Base-by-base conservation (phyloP, 441 rosid species). In the Erodium moschatum region DNA sequence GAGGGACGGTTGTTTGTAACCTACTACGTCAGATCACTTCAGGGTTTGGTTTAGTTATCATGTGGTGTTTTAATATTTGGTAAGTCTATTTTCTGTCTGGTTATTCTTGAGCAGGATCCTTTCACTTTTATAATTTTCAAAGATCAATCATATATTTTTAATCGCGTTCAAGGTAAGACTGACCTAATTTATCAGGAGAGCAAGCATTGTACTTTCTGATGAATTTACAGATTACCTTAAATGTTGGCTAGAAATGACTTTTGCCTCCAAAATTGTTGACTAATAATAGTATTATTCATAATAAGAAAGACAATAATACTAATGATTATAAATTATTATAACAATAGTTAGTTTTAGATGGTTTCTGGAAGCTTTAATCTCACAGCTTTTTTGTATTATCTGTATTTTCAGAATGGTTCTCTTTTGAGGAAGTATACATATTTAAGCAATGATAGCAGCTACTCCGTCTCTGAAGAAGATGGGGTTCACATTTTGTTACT, bases 401-500 rank as follows among this genome's bases (percentile, higher is more conserved):
- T 60, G 15, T 60, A 60, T 60, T 20, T 21, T 21, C 86, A 96
- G 98, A 96, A 90, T 77, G 96, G 96, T 69, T 84, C 81, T 29
- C 93, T 92, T 78, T 84, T 96, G 89, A 85, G 87, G 81, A 90
- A 88, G 80, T 83, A 86, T 80, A 81, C 82, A 27, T 89, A 92
- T 87, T 83, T 96, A 90, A 85, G 96, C 75, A 92, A 84, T 67
- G 96, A 87, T 72, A 92, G 99, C 87, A 88, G 94, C 85, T 96
- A 89, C 81, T 80, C 97, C 31, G 79, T 88, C 67, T 84, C 91
- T 48, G 62, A 70, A 16, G 98, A 92, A 75, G 99, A 96, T 84
- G 92, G 93, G 72, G 99, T 96, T 71, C 86, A 89, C 65, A 81
- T 96, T 68, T 81, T 81, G 60, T 80, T 88, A 81, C 74, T 82